A percentile compares a stretch with the other conserved stretches of the same genome.
These are phyloP conservation scores for Amphicarpaea edgeworthii DNA, from an alignment of 306 rosid genomes.

Conservation along the genomic window DNA sequence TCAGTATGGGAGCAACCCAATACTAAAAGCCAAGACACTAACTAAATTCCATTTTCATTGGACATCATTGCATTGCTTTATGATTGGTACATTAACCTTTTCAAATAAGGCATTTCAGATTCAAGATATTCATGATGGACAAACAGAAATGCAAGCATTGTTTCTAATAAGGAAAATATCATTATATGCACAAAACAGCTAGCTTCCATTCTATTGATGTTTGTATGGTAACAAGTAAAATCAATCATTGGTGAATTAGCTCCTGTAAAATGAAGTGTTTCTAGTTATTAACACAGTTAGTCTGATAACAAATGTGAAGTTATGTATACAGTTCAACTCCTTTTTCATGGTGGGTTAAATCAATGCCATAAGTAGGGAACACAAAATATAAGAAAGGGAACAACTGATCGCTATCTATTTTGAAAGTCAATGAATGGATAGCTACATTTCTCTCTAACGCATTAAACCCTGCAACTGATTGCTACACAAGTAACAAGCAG, in stretches of 20 bases:
- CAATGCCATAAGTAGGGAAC: constrained; percentile 1
- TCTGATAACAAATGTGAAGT: not conserved
- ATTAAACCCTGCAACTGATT: not conserved
- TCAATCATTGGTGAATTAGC: not conserved
- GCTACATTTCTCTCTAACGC: not conserved
- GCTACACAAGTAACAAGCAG: not conserved
- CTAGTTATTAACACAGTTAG: not conserved
- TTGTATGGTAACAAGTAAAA: not conserved
- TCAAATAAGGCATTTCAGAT: not conserved
- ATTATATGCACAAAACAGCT: not conserved
- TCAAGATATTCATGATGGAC: not conserved
- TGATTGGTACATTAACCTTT: not conserved
- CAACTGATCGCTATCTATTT: not conserved
- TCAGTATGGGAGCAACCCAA: not conserved
- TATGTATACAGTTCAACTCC: constrained; percentile 5
- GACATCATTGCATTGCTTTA: constrained; percentile 7
- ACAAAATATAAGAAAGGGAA: constrained; percentile 15
- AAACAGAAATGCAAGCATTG: not conserved
- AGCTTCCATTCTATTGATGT: not conserved
- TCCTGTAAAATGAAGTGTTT: not conserved
- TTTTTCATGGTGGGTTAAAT: not conserved
- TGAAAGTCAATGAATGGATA: constrained; percentile 27
- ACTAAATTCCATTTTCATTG: not conserved
- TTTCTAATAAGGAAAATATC: not conserved
- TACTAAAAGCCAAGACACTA: not conserved